These are phyloP conservation scores for Colletotrichum sp. DNA, from an alignment of 2,329 filamentous ascomycete genomes.

Conservation along the genomic window DNA sequence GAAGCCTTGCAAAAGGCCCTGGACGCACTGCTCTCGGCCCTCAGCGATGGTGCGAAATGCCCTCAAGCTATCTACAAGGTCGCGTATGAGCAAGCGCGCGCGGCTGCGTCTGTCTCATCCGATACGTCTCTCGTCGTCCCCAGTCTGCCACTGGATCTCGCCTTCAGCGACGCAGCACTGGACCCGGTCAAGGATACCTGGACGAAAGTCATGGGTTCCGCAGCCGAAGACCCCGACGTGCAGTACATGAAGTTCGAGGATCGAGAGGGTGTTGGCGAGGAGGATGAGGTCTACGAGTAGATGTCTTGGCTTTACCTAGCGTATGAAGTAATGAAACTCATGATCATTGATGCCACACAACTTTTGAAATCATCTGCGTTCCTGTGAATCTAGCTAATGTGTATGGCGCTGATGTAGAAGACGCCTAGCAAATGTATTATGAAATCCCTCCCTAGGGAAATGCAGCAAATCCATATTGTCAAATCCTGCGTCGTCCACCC, in stretches of 20 bases:
- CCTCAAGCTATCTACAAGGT: constrained; percentile 53
- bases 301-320: constrained; percentile 7
- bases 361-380: neutral
- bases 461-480: neutral
- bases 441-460: neutral
- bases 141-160: constrained; percentile 65
- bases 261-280: constrained; percentile 65
- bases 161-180: constrained; percentile 76
- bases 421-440: neutral
- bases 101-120: constrained; percentile 23
- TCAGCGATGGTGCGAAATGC: constrained; percentile 29
- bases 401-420: neutral
- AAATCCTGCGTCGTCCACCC: neutral
- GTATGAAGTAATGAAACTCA: constrained; percentile 24
- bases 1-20: constrained; percentile 45
- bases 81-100: constrained; percentile 58
- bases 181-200: constrained; percentile 73
- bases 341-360: neutral
- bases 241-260: constrained; percentile 83
- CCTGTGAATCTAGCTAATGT: constrained; percentile 20
- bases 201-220: constrained; percentile 63
- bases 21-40: constrained; percentile 41
- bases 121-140: constrained; percentile 60
- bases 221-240: constrained; percentile 42
- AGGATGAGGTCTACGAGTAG: constrained; percentile 56